These are phyloP conservation scores for Clavispora vitiphila DNA, from an alignment of 805 yeast species.

Conservation along the genomic window DNA sequence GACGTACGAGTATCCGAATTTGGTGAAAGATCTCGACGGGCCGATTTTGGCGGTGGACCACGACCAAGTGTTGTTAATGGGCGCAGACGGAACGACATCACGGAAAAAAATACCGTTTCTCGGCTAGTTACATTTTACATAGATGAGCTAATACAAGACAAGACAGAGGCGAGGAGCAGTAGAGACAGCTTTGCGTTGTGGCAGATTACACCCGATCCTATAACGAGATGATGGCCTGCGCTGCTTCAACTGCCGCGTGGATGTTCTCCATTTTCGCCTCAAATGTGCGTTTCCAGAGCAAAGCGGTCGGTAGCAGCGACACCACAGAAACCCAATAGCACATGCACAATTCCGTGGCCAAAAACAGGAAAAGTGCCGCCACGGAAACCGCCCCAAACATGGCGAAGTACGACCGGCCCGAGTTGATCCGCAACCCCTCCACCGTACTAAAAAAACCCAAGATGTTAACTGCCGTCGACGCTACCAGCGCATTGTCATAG, in stretches of 20 bases:
- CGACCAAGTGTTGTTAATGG: conserved; percentile 26
- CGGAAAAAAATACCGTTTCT: conserved; percentile 15
- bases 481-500: conserved; percentile 68
- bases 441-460: conserved; percentile 58
- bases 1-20: conserved; percentile 72
- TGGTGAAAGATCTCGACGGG: conserved; percentile 69
- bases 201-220: no score
- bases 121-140: background rate
- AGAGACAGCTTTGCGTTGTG: no score
- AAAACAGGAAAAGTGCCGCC: conserved; percentile 8
- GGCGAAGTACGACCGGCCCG: conserved; percentile 6
- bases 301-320: conserved; percentile 2
- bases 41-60: conserved; percentile 77
- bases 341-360: conserved; percentile 6
- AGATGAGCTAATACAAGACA: no score
- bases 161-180: no score
- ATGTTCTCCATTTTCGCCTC: background rate
- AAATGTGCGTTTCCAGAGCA: background rate
- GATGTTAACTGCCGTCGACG: conserved; percentile 53
- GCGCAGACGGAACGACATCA: conserved; percentile 25
- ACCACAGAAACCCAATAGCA: conserved; percentile 1
- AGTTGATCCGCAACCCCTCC: conserved; percentile 42
- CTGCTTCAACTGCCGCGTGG: background rate
- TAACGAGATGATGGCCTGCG: background rate
- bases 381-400: conserved; percentile 4